These are phyloP conservation scores for Leishmania aethiopica DNA, from an alignment of 208 protist genomes.

Conservation along the genomic window DNA sequence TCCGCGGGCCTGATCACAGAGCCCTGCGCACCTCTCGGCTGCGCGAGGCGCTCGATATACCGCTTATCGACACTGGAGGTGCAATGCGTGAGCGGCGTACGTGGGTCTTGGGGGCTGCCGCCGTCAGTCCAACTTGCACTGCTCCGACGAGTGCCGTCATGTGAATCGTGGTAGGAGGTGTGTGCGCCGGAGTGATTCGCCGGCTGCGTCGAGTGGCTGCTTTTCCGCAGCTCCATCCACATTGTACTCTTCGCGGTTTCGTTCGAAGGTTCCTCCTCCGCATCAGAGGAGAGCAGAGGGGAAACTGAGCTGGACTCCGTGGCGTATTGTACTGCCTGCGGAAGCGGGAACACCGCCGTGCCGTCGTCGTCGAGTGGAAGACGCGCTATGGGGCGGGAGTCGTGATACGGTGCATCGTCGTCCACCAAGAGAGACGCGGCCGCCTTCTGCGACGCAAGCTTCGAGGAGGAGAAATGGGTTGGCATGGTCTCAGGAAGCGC, in stretches of 20 bases:
- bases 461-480: constrained; percentile 15
- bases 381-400: constrained; percentile 14
- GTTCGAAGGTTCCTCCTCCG: background rate
- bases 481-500: constrained; percentile 7
- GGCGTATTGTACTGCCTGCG: background rate
- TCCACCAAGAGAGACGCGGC: constrained; percentile 17
- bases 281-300: constrained; percentile 3
- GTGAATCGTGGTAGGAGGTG: background rate
- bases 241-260: background rate
- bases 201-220: background rate
- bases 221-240: constrained; percentile 4
- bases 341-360: constrained; percentile 3
- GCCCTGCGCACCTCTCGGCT: constrained; percentile 21
- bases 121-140: background rate
- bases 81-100: background rate
- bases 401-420: constrained; percentile 16
- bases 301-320: background rate
- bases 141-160: background rate
- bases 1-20: constrained; percentile 5
- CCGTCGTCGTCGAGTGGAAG: constrained; percentile 20
- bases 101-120: background rate
- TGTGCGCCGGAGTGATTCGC: background rate
- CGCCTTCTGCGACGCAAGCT: constrained; percentile 16
- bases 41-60: constrained; percentile 33
- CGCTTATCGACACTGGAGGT: constrained; percentile 14